Evolutionary conservation across 2,329 filamentous ascomycete genomes (phyloP).

Genomic region (Scorias spongiosa): DNA sequence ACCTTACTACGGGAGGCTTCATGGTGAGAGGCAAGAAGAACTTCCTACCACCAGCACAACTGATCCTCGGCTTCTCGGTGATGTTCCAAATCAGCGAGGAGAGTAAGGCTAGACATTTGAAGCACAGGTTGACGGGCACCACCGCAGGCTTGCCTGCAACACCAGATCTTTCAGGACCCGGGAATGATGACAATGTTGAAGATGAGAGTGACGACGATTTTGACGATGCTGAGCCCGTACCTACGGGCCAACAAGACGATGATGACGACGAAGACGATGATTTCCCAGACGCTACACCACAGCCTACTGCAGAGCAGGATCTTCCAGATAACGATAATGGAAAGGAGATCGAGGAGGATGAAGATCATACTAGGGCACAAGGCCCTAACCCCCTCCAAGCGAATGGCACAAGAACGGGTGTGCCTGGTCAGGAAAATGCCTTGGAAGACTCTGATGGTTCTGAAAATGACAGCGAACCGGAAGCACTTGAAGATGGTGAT

Average conservation of each 20-base stretch:
- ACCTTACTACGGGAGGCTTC: conserved; percentile 63
- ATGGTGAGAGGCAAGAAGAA: conserved; percentile 78
- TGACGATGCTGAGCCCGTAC: conserved; percentile 19
- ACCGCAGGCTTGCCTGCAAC: conserved; percentile 8
- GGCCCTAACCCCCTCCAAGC: conserved; percentile 27
- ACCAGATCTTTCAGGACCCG: conserved; percentile 17
- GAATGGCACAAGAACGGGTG: conserved; percentile 1
- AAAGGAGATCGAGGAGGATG: conserved; percentile 11
- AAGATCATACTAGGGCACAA: conserved; percentile 13
- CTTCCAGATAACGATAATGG: conserved; percentile 12
- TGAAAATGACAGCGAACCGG: conserved; percentile 15
- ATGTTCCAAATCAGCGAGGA: conserved; percentile 82
- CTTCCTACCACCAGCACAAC: conserved; percentile 70
- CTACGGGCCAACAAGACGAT: neutral
- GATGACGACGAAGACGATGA: conserved; percentile 9
- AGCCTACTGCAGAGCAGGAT: conserved; percentile 10
- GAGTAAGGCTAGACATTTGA: conserved; percentile 66
- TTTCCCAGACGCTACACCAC: conserved; percentile 5
- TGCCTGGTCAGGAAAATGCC: conserved; percentile 12
- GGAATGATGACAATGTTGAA: conserved; percentile 22
- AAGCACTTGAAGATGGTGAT: conserved; percentile 17
- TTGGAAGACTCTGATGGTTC: conserved; percentile 14
- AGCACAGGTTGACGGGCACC: conserved; percentile 46
- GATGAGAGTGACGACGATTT: conserved; percentile 29
- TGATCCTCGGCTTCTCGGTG: conserved; percentile 75